Conservation (phyloP, 805 yeast species). For the Schwanniomyces pseudopolymorphus region DNA sequence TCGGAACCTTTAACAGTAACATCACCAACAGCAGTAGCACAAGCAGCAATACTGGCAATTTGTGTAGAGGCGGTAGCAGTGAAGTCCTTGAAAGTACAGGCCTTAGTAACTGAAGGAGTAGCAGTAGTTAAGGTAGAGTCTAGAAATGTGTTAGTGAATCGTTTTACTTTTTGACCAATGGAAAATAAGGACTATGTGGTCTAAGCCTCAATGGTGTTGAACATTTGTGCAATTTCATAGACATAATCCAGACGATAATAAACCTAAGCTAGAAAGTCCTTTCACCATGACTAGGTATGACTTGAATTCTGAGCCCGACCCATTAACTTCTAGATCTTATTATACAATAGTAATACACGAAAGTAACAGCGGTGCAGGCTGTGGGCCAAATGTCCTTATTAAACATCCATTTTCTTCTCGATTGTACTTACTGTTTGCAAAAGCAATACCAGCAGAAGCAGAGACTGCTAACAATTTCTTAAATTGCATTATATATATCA, state of each 20-base stretch:
- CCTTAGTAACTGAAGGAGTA: slow-evolving; percentile 56
- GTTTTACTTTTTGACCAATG: neutral
- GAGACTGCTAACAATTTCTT: slow-evolving; percentile 49
- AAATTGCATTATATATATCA: slow-evolving; percentile 48
- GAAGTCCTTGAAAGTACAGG: slow-evolving; percentile 61
- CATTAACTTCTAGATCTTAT: neutral
- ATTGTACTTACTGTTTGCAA: slow-evolving; percentile 26
- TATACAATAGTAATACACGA: neutral
- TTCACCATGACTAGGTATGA: neutral
- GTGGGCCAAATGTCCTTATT: neutral
- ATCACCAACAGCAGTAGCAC: slow-evolving; percentile 81
- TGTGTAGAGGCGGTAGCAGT: slow-evolving; percentile 82
- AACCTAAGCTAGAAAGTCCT: neutral
- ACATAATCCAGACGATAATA: neutral
- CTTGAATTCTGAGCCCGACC: neutral
- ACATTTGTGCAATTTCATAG: neutral
- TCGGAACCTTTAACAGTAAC: slow-evolving; percentile 62
- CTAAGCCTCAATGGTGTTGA: slow-evolving; percentile 3
- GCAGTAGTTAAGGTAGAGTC: slow-evolving; percentile 50
- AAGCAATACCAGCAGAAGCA: slow-evolving; percentile 49
- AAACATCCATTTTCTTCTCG: neutral
- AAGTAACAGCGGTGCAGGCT: neutral
- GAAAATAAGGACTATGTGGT: neutral
- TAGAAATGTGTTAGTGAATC: slow-evolving; percentile 12
- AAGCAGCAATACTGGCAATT: slow-evolving; percentile 68